These are phyloP conservation scores for Camelina hispida DNA, from an alignment of 345 rosid genomes.

Conservation along the genomic window DNA sequence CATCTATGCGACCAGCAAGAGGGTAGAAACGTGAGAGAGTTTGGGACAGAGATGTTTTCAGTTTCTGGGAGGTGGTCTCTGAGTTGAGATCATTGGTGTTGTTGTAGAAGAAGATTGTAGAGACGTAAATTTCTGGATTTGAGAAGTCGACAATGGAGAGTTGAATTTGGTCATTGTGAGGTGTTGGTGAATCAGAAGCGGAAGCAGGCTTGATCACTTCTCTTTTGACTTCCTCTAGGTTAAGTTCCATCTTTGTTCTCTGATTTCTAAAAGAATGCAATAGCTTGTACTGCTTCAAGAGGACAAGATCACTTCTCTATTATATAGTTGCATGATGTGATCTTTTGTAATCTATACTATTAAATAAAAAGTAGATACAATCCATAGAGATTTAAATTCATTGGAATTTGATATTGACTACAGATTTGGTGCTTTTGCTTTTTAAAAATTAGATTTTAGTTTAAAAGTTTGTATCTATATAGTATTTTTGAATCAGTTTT, in stretches of 20 bases:
- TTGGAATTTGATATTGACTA: too few relatives aligned
- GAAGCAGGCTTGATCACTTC: conserved; percentile 18
- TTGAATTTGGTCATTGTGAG: neutral
- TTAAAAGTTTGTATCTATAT: too few relatives aligned
- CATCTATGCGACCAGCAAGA: conserved; percentile 54
- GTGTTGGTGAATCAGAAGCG: neutral
- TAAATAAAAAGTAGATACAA: neutral
- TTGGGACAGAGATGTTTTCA: conserved; percentile 49
- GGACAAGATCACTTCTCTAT: neutral
- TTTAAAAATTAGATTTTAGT: neutral
- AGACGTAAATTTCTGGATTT: neutral
- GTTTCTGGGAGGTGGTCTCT: neutral
- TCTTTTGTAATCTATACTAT: neutral
- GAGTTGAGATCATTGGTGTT: neutral
- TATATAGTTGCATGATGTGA: neutral
- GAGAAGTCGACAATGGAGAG: neutral
- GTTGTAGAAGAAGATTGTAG: conserved; percentile 19
- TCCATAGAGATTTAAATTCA: neutral
- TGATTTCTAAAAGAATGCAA: neutral
- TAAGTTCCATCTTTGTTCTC: neutral
- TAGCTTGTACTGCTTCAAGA: neutral
- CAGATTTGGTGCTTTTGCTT: too few relatives aligned
- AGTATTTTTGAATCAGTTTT: too few relatives aligned
- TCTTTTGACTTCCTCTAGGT: neutral
- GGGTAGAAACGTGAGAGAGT: conserved; percentile 53